Conservation (phyloP, 345 rosid genomes). For the Gossypium stocksii region DNA sequence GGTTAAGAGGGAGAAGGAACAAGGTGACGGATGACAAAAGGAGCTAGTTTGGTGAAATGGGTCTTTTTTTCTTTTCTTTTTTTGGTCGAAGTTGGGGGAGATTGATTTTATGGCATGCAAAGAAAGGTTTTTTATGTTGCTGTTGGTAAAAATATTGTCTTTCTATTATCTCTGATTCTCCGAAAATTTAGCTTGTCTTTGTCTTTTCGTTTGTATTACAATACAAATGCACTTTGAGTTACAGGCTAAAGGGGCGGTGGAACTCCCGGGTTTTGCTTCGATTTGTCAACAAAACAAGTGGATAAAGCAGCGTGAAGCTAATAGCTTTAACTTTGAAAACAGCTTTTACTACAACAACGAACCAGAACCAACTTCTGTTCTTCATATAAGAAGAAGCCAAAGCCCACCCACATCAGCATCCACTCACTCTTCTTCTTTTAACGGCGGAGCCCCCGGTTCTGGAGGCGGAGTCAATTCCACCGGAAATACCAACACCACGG, state of each 20-base stretch:
- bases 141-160: slow-evolving; percentile 6
- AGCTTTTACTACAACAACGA: slow-evolving; percentile 22
- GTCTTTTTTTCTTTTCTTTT: neutral
- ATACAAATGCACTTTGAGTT: slow-evolving; percentile 38
- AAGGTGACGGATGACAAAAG: neutral
- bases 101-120: slow-evolving; percentile 27
- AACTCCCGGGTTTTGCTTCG: slow-evolving; percentile 33
- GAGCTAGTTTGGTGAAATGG: slow-evolving; percentile 23
- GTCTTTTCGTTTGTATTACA: slow-evolving; percentile 3
- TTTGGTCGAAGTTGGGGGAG: slow-evolving; percentile 18
- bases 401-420: slow-evolving; percentile 65
- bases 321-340: slow-evolving; percentile 10
- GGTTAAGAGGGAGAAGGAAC: slow-evolving; percentile 22
- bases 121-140: slow-evolving; percentile 4
- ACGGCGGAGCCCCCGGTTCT: slow-evolving; percentile 31
- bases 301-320: slow-evolving; percentile 25
- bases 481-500: slow-evolving; percentile 23
- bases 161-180: slow-evolving; percentile 15
- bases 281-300: slow-evolving; percentile 33
- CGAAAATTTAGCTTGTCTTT: neutral
- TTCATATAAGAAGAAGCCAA: slow-evolving; percentile 58
- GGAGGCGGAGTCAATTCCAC: slow-evolving; percentile 18
- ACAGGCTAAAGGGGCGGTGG: slow-evolving; percentile 31
- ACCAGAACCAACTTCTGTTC: slow-evolving; percentile 36
- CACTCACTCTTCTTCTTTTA: slow-evolving; percentile 58